Evolutionary conservation across 2,329 filamentous ascomycete species (phyloP).

Genomic region (Sphaerulina vaccinii): DNA sequence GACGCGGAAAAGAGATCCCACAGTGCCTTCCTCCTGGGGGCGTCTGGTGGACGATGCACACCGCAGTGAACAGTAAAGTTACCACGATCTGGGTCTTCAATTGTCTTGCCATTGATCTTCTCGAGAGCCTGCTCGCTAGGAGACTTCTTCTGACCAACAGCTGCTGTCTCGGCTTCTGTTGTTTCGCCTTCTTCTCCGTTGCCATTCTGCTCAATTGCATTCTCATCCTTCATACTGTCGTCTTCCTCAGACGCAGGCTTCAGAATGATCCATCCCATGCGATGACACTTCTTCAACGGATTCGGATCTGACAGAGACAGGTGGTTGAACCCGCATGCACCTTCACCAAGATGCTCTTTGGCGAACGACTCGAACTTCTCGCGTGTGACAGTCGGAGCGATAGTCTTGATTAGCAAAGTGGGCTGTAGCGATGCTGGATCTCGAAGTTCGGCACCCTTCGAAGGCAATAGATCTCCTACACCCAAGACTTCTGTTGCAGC

Average conservation of each 20-base stretch:
- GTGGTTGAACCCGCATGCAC: conserved; percentile 91
- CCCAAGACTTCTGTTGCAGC: conserved; percentile 89
- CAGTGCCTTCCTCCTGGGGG: conserved; percentile 87
- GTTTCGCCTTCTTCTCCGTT: conserved; percentile 24
- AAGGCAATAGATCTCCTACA: conserved; percentile 85
- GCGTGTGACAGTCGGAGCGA: conserved; percentile 92
- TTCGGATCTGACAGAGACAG: conserved; percentile 95
- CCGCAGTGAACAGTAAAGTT: conserved; percentile 98
- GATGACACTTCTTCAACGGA: conserved; percentile 92
- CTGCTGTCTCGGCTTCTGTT: neutral
- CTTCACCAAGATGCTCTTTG: conserved; percentile 88
- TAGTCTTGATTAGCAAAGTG: conserved; percentile 94
- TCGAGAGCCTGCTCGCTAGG: conserved; percentile 73
- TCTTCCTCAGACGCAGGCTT: conserved; percentile 70
- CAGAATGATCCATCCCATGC: conserved; percentile 98
- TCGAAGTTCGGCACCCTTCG: conserved; percentile 77
- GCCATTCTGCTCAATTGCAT: conserved; percentile 49
- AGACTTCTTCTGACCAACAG: conserved; percentile 29
- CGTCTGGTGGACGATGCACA: conserved; percentile 83
- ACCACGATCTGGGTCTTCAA: conserved; percentile 87
- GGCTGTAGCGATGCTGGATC: conserved; percentile 88
- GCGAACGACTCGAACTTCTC: conserved; percentile 92
- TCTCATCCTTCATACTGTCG: conserved; percentile 47
- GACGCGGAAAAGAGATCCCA: conserved; percentile 97
- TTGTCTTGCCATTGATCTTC: conserved; percentile 95